phyloP scores from a whole-genome alignment of 2,329 filamentous ascomycete genomes.

The Penicillium sp. region DNA sequence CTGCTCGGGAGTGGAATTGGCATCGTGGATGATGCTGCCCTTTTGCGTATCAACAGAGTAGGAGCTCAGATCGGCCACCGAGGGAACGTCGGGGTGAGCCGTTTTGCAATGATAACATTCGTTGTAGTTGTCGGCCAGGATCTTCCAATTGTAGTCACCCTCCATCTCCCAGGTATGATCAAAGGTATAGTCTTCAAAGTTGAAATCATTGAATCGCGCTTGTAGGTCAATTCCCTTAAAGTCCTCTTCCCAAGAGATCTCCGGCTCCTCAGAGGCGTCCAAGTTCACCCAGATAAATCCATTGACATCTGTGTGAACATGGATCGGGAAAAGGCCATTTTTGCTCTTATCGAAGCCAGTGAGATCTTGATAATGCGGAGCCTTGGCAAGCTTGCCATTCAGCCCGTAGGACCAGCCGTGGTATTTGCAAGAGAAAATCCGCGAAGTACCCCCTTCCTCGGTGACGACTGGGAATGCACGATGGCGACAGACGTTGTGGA shows the following conservation, averaged over 20 bases:
- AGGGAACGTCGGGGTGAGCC: conserved; percentile 22
- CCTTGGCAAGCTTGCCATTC: conserved; percentile 28
- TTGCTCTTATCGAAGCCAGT: conserved; percentile 26
- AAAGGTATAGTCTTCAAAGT: conserved; percentile 23
- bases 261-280: conserved; percentile 16
- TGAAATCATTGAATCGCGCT: conserved; percentile 13
- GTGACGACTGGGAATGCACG: conserved; percentile 28
- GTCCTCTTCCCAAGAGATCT: conserved; percentile 23
- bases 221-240: conserved; percentile 19
- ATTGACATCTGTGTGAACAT: conserved; percentile 22
- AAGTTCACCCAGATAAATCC: conserved; percentile 29
- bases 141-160: conserved; percentile 26
- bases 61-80: conserved; percentile 55
- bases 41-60: conserved; percentile 54
- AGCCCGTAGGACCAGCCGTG: conserved; percentile 29
- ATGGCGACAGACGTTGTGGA: conserved; percentile 27
- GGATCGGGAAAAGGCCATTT: conserved; percentile 25
- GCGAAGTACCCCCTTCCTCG: conserved; percentile 19
- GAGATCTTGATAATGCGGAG: conserved; percentile 25
- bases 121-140: conserved; percentile 35
- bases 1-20: conserved; percentile 49
- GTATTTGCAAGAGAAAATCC: conserved; percentile 28
- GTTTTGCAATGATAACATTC: conserved; percentile 56
- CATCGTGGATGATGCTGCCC: conserved; percentile 52
- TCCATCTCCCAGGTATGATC: conserved; percentile 21